These are phyloP conservation scores for Tetragonia tetragonoides DNA, from an alignment of 148 eudicot species.

Conservation along the genomic window DNA sequence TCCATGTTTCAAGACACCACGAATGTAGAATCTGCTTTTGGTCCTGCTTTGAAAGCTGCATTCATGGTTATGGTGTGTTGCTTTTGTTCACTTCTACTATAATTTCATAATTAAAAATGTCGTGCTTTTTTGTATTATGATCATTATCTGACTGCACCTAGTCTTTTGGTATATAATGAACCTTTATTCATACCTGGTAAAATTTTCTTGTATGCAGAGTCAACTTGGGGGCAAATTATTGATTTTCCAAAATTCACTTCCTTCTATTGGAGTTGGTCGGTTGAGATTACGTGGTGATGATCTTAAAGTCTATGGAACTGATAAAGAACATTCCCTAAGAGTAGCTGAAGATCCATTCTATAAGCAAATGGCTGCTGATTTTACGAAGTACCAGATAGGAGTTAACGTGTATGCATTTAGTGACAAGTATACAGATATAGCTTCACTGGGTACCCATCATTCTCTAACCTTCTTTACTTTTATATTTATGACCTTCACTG, in stretches of 20 bases:
- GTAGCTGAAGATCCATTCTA: slow-evolving; percentile 93
- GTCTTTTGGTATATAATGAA: background rate
- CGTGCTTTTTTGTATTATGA: background rate
- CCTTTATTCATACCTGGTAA: background rate
- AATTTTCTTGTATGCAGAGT: slow-evolving; percentile 43
- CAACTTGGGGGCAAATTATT: slow-evolving; percentile 97
- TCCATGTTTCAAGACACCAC: slow-evolving; percentile 82
- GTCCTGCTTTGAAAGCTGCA: slow-evolving; percentile 97
- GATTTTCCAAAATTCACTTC: slow-evolving; percentile 90
- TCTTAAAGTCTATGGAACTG: slow-evolving; percentile 78
- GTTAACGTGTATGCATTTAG: slow-evolving; percentile 91
- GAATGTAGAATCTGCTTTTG: slow-evolving; percentile 97
- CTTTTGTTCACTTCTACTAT: background rate
- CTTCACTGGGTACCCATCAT: slow-evolving; percentile 69
- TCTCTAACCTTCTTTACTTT: slow-evolving; percentile 1
- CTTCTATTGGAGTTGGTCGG: slow-evolving; percentile 89
- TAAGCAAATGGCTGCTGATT: slow-evolving; percentile 99
- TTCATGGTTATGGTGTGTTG: slow-evolving; percentile 84
- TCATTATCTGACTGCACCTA: background rate
- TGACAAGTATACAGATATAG: slow-evolving; percentile 94
- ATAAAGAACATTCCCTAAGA: slow-evolving; percentile 82
- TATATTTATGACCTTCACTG: background rate
- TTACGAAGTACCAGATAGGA: slow-evolving; percentile 87
- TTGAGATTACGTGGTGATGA: slow-evolving; percentile 93
- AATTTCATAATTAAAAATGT: background rate